Base-by-base conservation (phyloP, 2,329 filamentous ascomycete species). In the Alternaria panax region DNA sequence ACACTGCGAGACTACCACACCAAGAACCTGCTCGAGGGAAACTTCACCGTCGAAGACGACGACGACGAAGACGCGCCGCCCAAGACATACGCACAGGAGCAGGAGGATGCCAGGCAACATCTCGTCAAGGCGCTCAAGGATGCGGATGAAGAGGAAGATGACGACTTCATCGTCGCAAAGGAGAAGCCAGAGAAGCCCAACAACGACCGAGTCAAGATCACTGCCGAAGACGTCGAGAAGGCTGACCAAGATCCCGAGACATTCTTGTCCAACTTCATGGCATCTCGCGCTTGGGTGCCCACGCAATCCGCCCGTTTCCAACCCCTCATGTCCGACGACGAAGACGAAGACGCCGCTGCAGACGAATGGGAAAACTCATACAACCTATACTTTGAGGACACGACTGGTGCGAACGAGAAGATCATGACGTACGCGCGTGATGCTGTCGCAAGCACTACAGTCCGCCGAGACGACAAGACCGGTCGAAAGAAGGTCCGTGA, bases 371-470 rank as follows among this genome's bases (percentile, higher is more conserved):
- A 99, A 80, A 86, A 91, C 65, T 93, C 93, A 5, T 99, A 97
- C 81, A 99, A 99, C 80, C 81, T 97, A 80, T 90, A 95, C 32
- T 99, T 99, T 73, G 95, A 99, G 76, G 92, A 98, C 70, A 93
- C 95, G 0, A 86, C 86, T 60, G 93, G 92, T 74, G 89, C 92
- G 70, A 97, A 97, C 74, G 92, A 97, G 79, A 89, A 91, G 50
- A 83, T 99, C 30, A 88, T 90, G 72, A 92, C 93, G 6, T 96
- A 97, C 80, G 90, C 94, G 56, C 90, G 94, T 87, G 92, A 96
- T 75, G 85, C 92, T 18, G 90, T 91, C 36, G 89, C 89, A 38
- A 89, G 90, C 63, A 90, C 91, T 66, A 95, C 93, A 0, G 93
- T 97, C 24, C 88, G 95, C 50, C 87, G 93, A 63, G 93, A 97